A percentile compares a stretch with the other conserved stretches of the same genome.
Conservation (phyloP, 2,329 filamentous ascomycete species). For the Colletotrichum spinosum region DNA sequence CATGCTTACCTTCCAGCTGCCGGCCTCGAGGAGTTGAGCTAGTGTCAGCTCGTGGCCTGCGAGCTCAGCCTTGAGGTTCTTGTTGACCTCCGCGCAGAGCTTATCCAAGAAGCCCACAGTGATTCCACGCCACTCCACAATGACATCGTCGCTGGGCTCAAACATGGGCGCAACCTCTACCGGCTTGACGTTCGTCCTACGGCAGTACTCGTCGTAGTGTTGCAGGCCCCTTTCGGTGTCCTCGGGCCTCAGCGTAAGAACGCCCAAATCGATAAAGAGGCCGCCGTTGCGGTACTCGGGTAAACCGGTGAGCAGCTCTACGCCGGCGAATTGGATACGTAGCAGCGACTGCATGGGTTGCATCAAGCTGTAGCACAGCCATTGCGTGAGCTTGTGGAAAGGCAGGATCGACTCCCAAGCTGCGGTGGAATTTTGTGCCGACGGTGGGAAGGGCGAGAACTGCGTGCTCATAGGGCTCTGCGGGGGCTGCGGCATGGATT, state of each 20-base stretch:
- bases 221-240: constrained; percentile 56
- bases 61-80: constrained; percentile 72
- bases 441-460: constrained; percentile 60
- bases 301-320: constrained; percentile 71
- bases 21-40: constrained; percentile 92
- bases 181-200: constrained; percentile 74
- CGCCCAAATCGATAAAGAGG: constrained; percentile 71
- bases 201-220: constrained; percentile 72
- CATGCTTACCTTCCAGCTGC: constrained; percentile 90
- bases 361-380: constrained; percentile 79
- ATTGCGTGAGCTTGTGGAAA: constrained; percentile 76
- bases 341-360: constrained; percentile 69
- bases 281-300: constrained; percentile 81
- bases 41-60: constrained; percentile 79
- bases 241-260: constrained; percentile 61
- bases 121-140: constrained; percentile 71
- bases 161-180: constrained; percentile 62
- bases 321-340: constrained; percentile 62
- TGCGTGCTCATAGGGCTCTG: constrained; percentile 60
- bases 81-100: constrained; percentile 58
- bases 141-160: constrained; percentile 65
- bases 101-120: constrained; percentile 68
- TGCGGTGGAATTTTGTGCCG: constrained; percentile 60
- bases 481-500: constrained; percentile 74
- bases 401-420: constrained; percentile 76